These are phyloP conservation scores for Mangifera indica DNA, from an alignment of 345 rosid species.

Conservation along the genomic window DNA sequence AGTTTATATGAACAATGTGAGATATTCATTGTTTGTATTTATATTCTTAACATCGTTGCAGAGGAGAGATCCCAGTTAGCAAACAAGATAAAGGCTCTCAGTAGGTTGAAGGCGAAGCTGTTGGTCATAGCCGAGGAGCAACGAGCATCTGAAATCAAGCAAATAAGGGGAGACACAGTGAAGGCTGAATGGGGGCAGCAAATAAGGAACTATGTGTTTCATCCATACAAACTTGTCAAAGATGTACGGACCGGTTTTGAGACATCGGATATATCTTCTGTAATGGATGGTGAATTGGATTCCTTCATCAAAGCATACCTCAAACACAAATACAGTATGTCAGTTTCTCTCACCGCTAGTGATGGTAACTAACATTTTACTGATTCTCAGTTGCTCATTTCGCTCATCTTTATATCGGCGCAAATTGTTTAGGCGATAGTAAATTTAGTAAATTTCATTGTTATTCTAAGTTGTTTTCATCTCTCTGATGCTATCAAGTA, in stretches of 20 bases:
- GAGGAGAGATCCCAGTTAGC: slow-evolving; percentile 91
- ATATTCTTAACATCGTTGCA: too few species aligned
- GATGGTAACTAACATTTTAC: slow-evolving; percentile 1
- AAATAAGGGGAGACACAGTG: slow-evolving; percentile 91
- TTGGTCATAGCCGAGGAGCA: slow-evolving; percentile 90
- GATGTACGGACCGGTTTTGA: slow-evolving; percentile 77
- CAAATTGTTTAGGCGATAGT: background rate
- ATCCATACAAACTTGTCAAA: slow-evolving; percentile 94
- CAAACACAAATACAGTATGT: slow-evolving; percentile 60
- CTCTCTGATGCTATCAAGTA: background rate
- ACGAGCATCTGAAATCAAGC: slow-evolving; percentile 83
- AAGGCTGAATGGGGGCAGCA: slow-evolving; percentile 99
- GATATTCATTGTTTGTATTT: too few species aligned
- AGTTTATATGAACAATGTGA: background rate
- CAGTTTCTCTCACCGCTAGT: slow-evolving; percentile 36
- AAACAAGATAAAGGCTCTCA: slow-evolving; percentile 82
- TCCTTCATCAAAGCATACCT: slow-evolving; percentile 91
- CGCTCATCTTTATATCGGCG: background rate
- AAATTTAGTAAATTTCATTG: background rate
- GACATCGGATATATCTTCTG: slow-evolving; percentile 78
- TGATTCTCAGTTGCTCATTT: background rate
- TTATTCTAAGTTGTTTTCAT: background rate
- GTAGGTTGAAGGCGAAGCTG: slow-evolving; percentile 80
- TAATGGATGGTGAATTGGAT: slow-evolving; percentile 95
- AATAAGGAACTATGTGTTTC: slow-evolving; percentile 88